Conservation (phyloP, 2,329 filamentous ascomycete species). For the Berkeleyomyces basicola region DNA sequence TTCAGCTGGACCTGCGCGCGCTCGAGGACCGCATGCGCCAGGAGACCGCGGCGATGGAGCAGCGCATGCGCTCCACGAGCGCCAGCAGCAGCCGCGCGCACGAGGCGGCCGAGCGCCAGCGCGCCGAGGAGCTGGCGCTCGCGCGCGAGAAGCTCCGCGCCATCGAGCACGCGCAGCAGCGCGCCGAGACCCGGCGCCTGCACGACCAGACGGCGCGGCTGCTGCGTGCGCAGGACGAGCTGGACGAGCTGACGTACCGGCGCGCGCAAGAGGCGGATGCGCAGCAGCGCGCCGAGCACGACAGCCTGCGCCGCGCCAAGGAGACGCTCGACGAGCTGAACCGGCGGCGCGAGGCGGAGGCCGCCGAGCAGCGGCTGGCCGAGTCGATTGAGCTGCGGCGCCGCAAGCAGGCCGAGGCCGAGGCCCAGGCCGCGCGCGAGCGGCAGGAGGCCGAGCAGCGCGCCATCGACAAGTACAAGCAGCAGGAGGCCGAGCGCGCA, state of each 20-base stretch:
- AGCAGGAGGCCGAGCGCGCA: conserved; percentile 30
- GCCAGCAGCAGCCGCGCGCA: neutral
- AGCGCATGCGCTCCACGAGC: neutral
- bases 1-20: neutral
- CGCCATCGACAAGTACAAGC: conserved; percentile 35
- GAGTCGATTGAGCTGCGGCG: conserved; percentile 30
- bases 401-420: conserved; percentile 28
- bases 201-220: conserved; percentile 30
- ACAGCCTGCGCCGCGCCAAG: conserved; percentile 29
- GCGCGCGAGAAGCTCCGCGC: conserved; percentile 18
- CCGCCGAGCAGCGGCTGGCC: conserved; percentile 34
- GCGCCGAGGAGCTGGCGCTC: conserved; percentile 28
- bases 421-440: conserved; percentile 28
- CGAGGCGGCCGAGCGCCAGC: conserved; percentile 3
- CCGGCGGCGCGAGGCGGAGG: conserved; percentile 28
- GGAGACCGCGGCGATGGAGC: neutral
- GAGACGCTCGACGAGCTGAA: conserved; percentile 32
- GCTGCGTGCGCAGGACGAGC: conserved; percentile 19
- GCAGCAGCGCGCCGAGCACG: conserved; percentile 28
- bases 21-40: neutral
- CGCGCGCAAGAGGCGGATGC: conserved; percentile 19
- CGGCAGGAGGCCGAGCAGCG: conserved; percentile 30
- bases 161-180: conserved; percentile 21
- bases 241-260: conserved; percentile 21
- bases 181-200: conserved; percentile 23